Percentiles rank a stretch among this genome's conserved stretches.
Evolutionary conservation across 345 rosid species (phyloP).

Genomic region (Syzygium jambos): DNA sequence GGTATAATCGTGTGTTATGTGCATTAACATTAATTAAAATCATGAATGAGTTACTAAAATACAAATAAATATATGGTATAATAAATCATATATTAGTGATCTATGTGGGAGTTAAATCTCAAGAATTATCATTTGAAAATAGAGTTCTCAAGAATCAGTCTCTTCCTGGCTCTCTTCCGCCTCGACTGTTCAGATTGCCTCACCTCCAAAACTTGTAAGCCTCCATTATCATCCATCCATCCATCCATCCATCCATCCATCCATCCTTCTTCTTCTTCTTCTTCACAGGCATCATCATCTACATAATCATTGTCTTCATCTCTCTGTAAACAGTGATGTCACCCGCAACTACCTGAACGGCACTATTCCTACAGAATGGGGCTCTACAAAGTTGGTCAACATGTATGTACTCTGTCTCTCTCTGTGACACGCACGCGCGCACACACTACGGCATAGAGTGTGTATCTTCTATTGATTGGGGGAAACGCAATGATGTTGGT

Average conservation of each 20-base stretch:
- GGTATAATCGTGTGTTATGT: too few species aligned
- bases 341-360: neutral
- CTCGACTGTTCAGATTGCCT: neutral
- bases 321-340: neutral
- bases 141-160: neutral
- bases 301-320: neutral
- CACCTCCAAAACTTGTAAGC: neutral
- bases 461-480: neutral
- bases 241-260: too few species aligned
- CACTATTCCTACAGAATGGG: conserved; percentile 2
- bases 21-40: too few species aligned
- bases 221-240: too few species aligned
- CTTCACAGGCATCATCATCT: neutral
- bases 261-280: too few species aligned
- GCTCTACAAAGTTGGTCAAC: neutral
- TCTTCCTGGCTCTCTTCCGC: conserved; percentile 3
- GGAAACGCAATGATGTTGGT: neutral
- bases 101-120: too few species aligned
- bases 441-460: neutral
- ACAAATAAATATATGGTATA: too few species aligned
- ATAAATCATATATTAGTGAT: too few species aligned
- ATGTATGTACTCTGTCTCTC: neutral
- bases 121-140: neutral
- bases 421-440: neutral
- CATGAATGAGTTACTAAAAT: too few species aligned